A percentile compares a stretch with the other conserved stretches of the same genome.
Evolutionary conservation across 2,329 filamentous ascomycete genomes (phyloP).

Genomic region (Taxawa tesnikishii): DNA sequence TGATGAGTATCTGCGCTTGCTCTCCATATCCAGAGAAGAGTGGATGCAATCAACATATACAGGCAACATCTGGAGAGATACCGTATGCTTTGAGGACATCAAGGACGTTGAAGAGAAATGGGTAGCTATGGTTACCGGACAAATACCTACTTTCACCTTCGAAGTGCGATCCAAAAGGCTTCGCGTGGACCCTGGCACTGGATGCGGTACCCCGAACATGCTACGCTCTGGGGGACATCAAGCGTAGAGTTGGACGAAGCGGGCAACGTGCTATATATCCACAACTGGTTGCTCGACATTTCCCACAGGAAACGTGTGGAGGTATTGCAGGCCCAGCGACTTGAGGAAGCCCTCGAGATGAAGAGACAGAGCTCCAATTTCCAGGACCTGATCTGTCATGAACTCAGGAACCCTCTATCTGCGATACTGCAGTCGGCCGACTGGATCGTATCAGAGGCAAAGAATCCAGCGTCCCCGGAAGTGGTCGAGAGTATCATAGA

Average conservation of each 20-base stretch:
- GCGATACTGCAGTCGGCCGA: slow-evolving; percentile 34
- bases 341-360: slow-evolving; percentile 23
- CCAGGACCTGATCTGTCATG: slow-evolving; percentile 26
- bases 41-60: slow-evolving; percentile 6
- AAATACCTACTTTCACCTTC: slow-evolving; percentile 20
- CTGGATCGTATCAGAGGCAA: slow-evolving; percentile 23
- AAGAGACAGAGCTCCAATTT: slow-evolving; percentile 24
- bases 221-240: too few relatives aligned
- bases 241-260: slow-evolving; percentile 18
- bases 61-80: slow-evolving; percentile 16
- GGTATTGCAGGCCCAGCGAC: slow-evolving; percentile 14
- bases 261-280: slow-evolving; percentile 15
- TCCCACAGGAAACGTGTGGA: slow-evolving; percentile 21
- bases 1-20: slow-evolving; percentile 25
- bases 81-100: slow-evolving; percentile 19
- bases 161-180: slow-evolving; percentile 24
- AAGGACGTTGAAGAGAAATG: slow-evolving; percentile 19
- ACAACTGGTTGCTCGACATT: slow-evolving; percentile 22
- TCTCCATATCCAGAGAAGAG: slow-evolving; percentile 14
- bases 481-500: slow-evolving; percentile 7
- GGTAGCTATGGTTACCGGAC: slow-evolving; percentile 14
- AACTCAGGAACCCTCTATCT: slow-evolving; percentile 31
- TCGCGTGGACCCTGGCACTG: too few relatives aligned
- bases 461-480: slow-evolving; percentile 10
- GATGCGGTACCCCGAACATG: too few relatives aligned